Evolutionary conservation across 2,329 filamentous ascomycete species (phyloP), one percentile per base, ranked within the genome.

Genomic region (Nigrospora osmanthi): DNA sequence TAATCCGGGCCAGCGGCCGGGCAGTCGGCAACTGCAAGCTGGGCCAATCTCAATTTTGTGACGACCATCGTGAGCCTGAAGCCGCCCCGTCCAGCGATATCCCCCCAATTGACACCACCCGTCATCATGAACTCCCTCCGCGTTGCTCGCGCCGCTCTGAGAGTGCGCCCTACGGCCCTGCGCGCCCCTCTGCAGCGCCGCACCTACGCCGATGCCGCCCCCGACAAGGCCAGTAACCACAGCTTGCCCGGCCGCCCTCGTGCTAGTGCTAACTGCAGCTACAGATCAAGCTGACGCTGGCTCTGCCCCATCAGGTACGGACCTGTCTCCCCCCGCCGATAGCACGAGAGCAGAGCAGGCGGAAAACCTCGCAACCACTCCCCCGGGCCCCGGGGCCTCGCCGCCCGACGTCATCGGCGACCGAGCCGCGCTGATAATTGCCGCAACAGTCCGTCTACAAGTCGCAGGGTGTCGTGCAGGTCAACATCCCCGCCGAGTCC

Each of bases 401-500:
- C 35, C 17, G 23, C 2, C 15, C 37, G 14, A 39, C 13, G 14
- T 37, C 41, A 40, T n/a, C 35, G 17, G 14, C 35, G 14, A 17
- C 35, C 35, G 35, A 36, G 14, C 37, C 47, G 31, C 48, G 64
- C 69, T 76, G 76, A 77, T 73, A 76, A 76, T 73, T 73, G 61
- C 68, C 72, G 68, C 73, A 72, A 63, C 64, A 89, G 86, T 72
- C 84, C 60, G 73, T 84, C 72, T 83, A 79, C 76, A 79, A 78
- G 69, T 82, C 73, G 58, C 73, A 81, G 61, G 77, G 80, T 64
- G 78, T 83, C 65, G 83, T 97, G 64, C 93, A 98, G 78, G 93
- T 98, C 78, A 98, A 98, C 81, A 85, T 98, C 64, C 86, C 93
- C 68, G 93, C 93, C 64, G 93, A 95, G 71, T 94, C 90, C 52